Evolutionary conservation across 179 eudicot species (phyloP).

Genomic region (Nepenthes alata): DNA sequence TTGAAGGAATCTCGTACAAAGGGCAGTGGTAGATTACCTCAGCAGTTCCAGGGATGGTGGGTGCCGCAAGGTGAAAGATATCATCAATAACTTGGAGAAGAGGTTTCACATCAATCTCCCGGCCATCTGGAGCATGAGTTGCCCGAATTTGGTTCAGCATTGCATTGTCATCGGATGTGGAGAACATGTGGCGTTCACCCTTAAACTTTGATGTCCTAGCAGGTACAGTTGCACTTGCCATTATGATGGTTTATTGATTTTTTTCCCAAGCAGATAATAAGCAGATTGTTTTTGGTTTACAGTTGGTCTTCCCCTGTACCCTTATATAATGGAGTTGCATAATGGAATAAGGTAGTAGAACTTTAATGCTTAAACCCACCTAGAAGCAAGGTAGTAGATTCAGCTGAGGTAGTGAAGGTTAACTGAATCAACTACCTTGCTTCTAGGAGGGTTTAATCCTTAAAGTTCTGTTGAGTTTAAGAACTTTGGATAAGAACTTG

Average conservation of each 20-base stretch:
- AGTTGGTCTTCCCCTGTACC: not conserved
- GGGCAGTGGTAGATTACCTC: conserved; percentile 17
- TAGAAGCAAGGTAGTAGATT: too few species aligned
- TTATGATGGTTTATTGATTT: conserved; percentile 5
- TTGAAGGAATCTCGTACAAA: not conserved
- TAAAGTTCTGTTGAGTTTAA: conserved; percentile 9
- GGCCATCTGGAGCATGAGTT: conserved; percentile 58
- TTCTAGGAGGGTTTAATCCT: conserved; percentile 23
- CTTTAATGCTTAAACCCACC: too few species aligned
- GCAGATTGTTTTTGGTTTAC: not conserved
- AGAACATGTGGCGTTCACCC: conserved; percentile 37
- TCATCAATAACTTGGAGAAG: conserved; percentile 53
- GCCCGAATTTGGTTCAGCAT: conserved; percentile 48
- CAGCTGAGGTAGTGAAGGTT: not conserved
- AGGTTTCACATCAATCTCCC: conserved; percentile 43
- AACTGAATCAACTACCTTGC: conserved; percentile 46
- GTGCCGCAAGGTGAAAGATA: conserved; percentile 34
- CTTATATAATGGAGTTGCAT: conserved; percentile 15
- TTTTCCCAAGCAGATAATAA: not conserved
- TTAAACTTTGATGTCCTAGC: conserved; percentile 22
- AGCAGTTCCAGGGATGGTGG: conserved; percentile 18
- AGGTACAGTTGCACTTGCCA: conserved; percentile 23
- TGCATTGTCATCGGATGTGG: conserved; percentile 43
- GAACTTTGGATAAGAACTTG: conserved; percentile 6
- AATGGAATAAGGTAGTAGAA: conserved; percentile 13